Conservation (phyloP, 768 basidiomycete species). For the Cantharellus anzutake region DNA sequence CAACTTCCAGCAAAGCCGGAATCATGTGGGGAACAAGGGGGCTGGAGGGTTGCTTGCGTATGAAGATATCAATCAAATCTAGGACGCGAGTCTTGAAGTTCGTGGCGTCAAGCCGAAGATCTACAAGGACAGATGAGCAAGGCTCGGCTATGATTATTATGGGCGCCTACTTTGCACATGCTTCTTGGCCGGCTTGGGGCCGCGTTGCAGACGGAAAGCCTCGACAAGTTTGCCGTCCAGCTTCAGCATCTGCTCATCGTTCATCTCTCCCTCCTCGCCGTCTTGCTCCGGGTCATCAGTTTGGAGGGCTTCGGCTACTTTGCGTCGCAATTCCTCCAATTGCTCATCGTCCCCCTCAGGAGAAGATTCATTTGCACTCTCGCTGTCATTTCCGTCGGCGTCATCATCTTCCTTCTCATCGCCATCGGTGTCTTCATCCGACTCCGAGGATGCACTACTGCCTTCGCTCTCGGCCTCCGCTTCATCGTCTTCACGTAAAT, state of each 20-base stretch:
- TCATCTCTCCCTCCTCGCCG: conserved; percentile 48
- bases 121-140: conserved; percentile 24
- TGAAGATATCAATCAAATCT: conserved; percentile 77
- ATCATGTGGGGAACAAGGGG: conserved; percentile 47
- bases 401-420: conserved; percentile 7
- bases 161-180: conserved; percentile 38
- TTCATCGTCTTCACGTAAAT: conserved; percentile 13
- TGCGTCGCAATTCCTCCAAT: conserved; percentile 37
- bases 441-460: conserved; percentile 9
- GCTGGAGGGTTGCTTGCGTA: conserved; percentile 61
- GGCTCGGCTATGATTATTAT: not conserved
- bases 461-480: conserved; percentile 13
- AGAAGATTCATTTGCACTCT: conserved; percentile 7
- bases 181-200: conserved; percentile 25
- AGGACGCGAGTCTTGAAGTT: conserved; percentile 94
- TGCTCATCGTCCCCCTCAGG: conserved; percentile 22
- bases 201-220: conserved; percentile 34
- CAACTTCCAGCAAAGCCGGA: conserved; percentile 58
- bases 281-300: conserved; percentile 23
- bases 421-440: conserved; percentile 15
- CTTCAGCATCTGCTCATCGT: conserved; percentile 97
- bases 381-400: conserved; percentile 5
- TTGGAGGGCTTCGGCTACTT: conserved; percentile 29
- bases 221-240: conserved; percentile 83
- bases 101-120: conserved; percentile 70